These are phyloP conservation scores for Populus hybrid DNA, from an alignment of 441 rosid genomes.

Conservation along the genomic window DNA sequence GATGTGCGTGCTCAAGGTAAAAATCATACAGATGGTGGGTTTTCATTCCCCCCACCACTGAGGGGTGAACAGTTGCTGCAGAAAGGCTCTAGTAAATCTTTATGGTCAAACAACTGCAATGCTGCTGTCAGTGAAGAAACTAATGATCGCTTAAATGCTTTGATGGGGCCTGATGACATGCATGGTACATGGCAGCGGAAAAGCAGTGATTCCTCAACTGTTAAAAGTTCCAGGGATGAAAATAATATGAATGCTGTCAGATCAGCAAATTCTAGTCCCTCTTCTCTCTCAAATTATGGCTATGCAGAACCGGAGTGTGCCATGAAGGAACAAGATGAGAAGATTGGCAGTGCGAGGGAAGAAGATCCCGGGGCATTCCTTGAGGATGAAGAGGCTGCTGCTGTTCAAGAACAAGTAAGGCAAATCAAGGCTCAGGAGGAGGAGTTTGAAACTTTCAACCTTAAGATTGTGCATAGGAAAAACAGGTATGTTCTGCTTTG, in stretches of 20 bases:
- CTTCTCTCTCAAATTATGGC: slow-evolving; percentile 61
- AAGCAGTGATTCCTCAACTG: slow-evolving; percentile 71
- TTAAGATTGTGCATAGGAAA: slow-evolving; percentile 92
- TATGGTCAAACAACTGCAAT: slow-evolving; percentile 53
- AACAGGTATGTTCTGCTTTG: slow-evolving; percentile 61
- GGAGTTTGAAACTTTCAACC: slow-evolving; percentile 95
- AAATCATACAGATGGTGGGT: slow-evolving; percentile 54
- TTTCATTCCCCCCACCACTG: slow-evolving; percentile 71
- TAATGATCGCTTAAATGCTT: slow-evolving; percentile 47
- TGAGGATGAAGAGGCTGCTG: slow-evolving; percentile 94
- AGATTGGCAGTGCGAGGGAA: slow-evolving; percentile 44
- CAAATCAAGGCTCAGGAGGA: slow-evolving; percentile 95
- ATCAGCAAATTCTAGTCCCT: slow-evolving; percentile 66
- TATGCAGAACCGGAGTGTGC: slow-evolving; percentile 44
- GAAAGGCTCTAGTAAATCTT: slow-evolving; percentile 53
- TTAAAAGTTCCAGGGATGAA: slow-evolving; percentile 63
- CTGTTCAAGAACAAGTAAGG: slow-evolving; percentile 94
- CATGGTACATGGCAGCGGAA: slow-evolving; percentile 70
- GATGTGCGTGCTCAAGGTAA: slow-evolving; percentile 39
- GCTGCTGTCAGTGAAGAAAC: slow-evolving; percentile 41
- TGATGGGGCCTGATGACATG: slow-evolving; percentile 55
- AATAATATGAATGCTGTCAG: slow-evolving; percentile 44
- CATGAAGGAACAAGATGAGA: slow-evolving; percentile 62
- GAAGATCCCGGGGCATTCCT: slow-evolving; percentile 58
- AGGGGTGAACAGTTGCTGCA: slow-evolving; percentile 52